phyloP scores from a whole-genome alignment of 495 filamentous ascomycete genomes.

The Podospora sp. region DNA sequence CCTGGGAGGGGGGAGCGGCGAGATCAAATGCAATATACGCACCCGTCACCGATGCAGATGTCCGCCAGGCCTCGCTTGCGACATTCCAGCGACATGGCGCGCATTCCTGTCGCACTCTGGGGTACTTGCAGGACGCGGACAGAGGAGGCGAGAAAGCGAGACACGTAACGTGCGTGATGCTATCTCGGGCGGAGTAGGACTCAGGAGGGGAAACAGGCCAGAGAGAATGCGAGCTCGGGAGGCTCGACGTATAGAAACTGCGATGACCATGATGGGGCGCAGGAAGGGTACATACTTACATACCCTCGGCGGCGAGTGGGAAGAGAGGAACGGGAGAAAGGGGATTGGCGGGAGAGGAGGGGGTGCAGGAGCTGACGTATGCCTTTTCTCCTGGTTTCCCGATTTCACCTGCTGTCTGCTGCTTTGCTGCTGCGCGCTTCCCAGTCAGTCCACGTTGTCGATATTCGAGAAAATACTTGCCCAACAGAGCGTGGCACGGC shows the following conservation, averaged over 20 bases:
- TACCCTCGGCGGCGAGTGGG: not conserved
- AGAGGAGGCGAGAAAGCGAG: not conserved
- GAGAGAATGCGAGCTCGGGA: not conserved
- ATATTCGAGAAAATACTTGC: conserved; percentile 10
- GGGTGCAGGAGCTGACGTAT: conserved; percentile 12
- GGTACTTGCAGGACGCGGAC: conserved; percentile 11
- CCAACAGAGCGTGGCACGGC: not conserved
- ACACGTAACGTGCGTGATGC: conserved; percentile 1
- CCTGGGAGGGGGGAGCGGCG: not conserved
- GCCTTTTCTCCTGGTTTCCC: not conserved
- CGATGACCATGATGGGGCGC: not conserved
- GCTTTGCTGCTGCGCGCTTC: too few species aligned
- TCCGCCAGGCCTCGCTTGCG: conserved; percentile 1
- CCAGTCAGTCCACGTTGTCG: conserved; percentile 5
- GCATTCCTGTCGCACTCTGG: conserved; percentile 12
- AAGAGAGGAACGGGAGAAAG: not conserved
- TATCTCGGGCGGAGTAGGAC: not conserved
- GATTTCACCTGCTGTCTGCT: not conserved
- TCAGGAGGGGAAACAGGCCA: not conserved
- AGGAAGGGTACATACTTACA: conserved; percentile 2
- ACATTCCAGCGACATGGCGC: not conserved
- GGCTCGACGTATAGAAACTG: not conserved
- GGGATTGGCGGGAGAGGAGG: not conserved
- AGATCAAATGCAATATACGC: conserved; percentile 18
- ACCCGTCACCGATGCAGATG: conserved; percentile 23